Evolutionary conservation across 371 early-diverging fungal genomes (phyloP), one percentile per base, ranked within the genome.

Genomic region (Cokeromyces recurvatus): DNA sequence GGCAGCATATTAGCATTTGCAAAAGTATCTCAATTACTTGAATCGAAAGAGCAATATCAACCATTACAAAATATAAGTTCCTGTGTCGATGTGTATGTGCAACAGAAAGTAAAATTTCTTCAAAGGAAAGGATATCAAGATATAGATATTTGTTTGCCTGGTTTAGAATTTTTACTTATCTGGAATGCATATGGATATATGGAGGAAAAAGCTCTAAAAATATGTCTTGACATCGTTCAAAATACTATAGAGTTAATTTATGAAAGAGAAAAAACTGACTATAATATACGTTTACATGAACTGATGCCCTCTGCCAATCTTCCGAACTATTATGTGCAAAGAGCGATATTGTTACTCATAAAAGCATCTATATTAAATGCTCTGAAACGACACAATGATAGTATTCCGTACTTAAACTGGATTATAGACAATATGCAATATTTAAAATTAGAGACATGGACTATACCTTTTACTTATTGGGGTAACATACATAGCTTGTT

Each of bases 401-500:
- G 59, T 31, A 66, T 66, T 15, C 37, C 51, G 2, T 53, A 56
- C 24, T 32, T 76, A 24, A 68, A 64, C 38, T 79, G 79, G 79
- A 69, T 79, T 14, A 44, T 75, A 38, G 79, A 74, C 24, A 60
- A 73, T 40, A 46, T 59, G 7, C 48, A 62, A 9, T 60, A 60
- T 32, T 57, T 73, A 11, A 36, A 46, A 7, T 58, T 71, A 14
- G 77, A 79, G 34, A 64, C 53, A 16, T 79, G 75, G 74, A 57
- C 73, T 2, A 41, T 75, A 1, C 79, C 79, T 5, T 77, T 73
- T 46, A 62, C 76, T 3, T 73, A 61, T 47, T 79, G 77, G 65
- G 79, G 75, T 55, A 65, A 65, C 0, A 34, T 11, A 7, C 5
- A 27, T 27, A 27, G 29, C 11, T 27, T 27, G 7, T 27, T 27